These are phyloP conservation scores for Kwoniella bestiolae DNA, from an alignment of 768 basidiomycete species.

Conservation along the genomic window DNA sequence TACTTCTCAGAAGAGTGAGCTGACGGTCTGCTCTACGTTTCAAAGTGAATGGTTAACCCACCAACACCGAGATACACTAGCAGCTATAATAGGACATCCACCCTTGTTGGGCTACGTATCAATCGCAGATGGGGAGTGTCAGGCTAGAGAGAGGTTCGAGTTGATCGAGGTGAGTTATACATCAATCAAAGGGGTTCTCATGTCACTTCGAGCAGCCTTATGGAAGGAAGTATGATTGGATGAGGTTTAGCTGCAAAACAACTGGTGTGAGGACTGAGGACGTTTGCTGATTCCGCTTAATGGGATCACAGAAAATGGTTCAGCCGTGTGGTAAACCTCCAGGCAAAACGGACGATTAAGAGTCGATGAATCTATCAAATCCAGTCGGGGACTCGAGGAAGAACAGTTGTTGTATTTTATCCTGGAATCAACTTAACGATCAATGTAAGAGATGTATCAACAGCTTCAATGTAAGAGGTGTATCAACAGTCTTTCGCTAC, in stretches of 20 bases:
- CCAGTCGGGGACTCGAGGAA: neutral
- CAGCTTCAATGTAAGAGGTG: too few relatives aligned
- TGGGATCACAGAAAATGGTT: conserved; percentile 73
- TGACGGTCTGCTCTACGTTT: conserved; percentile 1
- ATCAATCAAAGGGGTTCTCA: too few relatives aligned
- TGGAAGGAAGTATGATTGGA: too few relatives aligned
- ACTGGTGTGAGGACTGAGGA: too few relatives aligned
- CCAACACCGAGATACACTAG: conserved; percentile 92
- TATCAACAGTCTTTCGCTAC: too few relatives aligned
- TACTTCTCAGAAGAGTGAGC: neutral
- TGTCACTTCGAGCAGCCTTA: too few relatives aligned
- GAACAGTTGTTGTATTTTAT: neutral
- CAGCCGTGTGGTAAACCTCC: conserved; percentile 94
- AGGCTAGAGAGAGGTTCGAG: conserved; percentile 86
- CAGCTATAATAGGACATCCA: conserved; percentile 90
- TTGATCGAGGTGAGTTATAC: conserved; percentile 90
- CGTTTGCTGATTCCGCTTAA: neutral
- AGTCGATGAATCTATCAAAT: too few relatives aligned
- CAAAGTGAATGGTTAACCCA: conserved; percentile 94
- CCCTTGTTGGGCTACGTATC: conserved; percentile 82
- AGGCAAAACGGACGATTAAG: conserved; percentile 73
- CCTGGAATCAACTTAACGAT: too few relatives aligned
- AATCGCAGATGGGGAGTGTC: conserved; percentile 91
- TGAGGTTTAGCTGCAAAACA: too few relatives aligned
- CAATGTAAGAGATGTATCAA: too few relatives aligned